phyloP scores from a whole-genome alignment of 2,329 filamentous ascomycete genomes.

The Cordyceps pruinosa region DNA sequence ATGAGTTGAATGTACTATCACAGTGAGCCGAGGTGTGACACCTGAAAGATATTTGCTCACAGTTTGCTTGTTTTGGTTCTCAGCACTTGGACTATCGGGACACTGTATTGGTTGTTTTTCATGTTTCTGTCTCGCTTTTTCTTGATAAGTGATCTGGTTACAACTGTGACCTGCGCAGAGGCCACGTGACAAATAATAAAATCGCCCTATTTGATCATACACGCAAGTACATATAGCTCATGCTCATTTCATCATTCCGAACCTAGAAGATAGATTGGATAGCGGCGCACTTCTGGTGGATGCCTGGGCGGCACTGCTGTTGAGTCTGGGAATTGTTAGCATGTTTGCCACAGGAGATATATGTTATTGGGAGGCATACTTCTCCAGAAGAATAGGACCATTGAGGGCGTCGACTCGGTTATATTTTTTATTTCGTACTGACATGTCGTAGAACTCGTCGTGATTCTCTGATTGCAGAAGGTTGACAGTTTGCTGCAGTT shows the following conservation, averaged over 20 bases:
- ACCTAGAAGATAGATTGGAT: slow-evolving; percentile 66
- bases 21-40: background rate
- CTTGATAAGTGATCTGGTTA: background rate
- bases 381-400: slow-evolving; percentile 84
- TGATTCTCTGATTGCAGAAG: slow-evolving; percentile 82
- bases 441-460: slow-evolving; percentile 96
- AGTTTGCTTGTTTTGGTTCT: background rate
- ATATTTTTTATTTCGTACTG: slow-evolving; percentile 85
- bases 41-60: background rate
- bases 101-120: background rate
- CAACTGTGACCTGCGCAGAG: background rate
- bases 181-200: background rate
- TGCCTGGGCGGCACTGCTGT: slow-evolving; percentile 49
- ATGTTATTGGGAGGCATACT: slow-evolving; percentile 46
- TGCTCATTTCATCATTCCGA: slow-evolving; percentile 54
- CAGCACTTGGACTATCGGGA: background rate
- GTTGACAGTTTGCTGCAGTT: slow-evolving; percentile 85
- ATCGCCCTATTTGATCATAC: slow-evolving; percentile 12
- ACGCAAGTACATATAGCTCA: slow-evolving; percentile 21
- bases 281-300: slow-evolving; percentile 57
- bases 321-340: slow-evolving; percentile 46
- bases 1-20: slow-evolving; percentile 17
- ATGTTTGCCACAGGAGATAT: background rate
- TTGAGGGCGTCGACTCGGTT: slow-evolving; percentile 87
- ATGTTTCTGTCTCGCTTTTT: background rate